These are phyloP conservation scores for Neostapfia colusana DNA, from an alignment of 176 grass and related monocot genomes.

Conservation along the genomic window DNA sequence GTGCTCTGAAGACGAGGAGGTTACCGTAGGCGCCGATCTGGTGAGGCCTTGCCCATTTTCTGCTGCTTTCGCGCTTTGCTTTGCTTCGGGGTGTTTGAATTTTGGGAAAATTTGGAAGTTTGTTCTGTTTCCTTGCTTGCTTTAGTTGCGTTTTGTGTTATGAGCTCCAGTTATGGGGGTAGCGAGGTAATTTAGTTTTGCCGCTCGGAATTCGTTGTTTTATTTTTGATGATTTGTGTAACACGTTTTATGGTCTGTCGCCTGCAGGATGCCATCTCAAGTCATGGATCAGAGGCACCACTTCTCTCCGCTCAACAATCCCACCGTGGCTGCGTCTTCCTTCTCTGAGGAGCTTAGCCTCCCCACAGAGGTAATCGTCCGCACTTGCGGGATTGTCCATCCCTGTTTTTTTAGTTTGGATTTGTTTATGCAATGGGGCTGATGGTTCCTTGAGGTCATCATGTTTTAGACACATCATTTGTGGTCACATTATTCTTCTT, in stretches of 20 bases:
- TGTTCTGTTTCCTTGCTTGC: neutral
- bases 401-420: slow-evolving; percentile 21
- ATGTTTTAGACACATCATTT: slow-evolving; percentile 10
- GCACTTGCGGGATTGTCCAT: slow-evolving; percentile 1
- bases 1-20: slow-evolving; percentile 33
- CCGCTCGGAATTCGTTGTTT: neutral
- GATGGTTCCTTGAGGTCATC: slow-evolving; percentile 3
- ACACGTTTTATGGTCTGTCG: slow-evolving; percentile 5
- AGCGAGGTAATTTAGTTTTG: slow-evolving; percentile 1
- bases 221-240: slow-evolving; percentile 10
- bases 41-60: slow-evolving; percentile 32
- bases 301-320: slow-evolving; percentile 38
- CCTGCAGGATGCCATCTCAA: slow-evolving; percentile 63
- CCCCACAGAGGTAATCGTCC: slow-evolving; percentile 60
- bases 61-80: neutral
- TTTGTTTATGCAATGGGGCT: slow-evolving; percentile 18
- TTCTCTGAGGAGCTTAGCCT: slow-evolving; percentile 69
- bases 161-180: slow-evolving; percentile 18
- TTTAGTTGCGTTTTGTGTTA: slow-evolving; percentile 7
- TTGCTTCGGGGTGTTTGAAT: slow-evolving; percentile 17
- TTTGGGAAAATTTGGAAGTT: slow-evolving; percentile 7
- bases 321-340: slow-evolving; percentile 51
- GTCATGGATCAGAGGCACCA: slow-evolving; percentile 72
- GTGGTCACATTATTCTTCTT: slow-evolving; percentile 7
- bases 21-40: slow-evolving; percentile 41